Evolutionary conservation across 345 rosid genomes (phyloP), one percentile per base, ranked within the genome.

Genomic region (Euclidium syriacum): DNA sequence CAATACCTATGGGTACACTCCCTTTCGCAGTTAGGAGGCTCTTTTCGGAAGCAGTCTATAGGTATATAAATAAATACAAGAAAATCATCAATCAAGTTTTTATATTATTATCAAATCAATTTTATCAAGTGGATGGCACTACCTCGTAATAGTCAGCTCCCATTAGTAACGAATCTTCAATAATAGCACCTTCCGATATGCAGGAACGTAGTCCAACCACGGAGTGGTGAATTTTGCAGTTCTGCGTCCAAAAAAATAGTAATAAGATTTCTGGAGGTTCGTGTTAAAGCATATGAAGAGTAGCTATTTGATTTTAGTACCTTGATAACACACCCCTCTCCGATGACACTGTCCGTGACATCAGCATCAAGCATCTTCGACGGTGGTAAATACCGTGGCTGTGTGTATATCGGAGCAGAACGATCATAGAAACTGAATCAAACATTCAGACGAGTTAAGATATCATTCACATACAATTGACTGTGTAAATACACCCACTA

Each of bases 131-230:
- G 20, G 27, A 25, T 42, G 20, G 48, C 14, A 12, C 61, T 79
- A 85, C 97, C 95, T 90, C 97, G 54, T 90, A 91, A 60, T 91
- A 91, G 74, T 91, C 98, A 44, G 98, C 98, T 60, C 98, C 98
- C 98, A 91, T 91, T 64, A 91, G 51, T 25, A 91, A 62, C 2
- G 96, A 70, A 51, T 91, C 98, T 75, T 91, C 96, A 18, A 91
- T 82, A 62, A 88, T 81, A 12, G 98, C 96, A 74, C 98, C 98
- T 77, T 86, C 96, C 10, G 96, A 88, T 67, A 91, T 86, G 80
- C 96, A 91, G 20, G 98, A 88, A 32, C 96, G 87, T 12, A 91
- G 95, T 33, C 98, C 98, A 70, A 91, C 74, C 33, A 91, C 96
- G 1, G 98, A 91, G 69, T 91, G 98, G 61, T 86, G 90, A 57